phyloP scores from a whole-genome alignment of 177 flowering plant species.

The Telopea speciosissima region DNA sequence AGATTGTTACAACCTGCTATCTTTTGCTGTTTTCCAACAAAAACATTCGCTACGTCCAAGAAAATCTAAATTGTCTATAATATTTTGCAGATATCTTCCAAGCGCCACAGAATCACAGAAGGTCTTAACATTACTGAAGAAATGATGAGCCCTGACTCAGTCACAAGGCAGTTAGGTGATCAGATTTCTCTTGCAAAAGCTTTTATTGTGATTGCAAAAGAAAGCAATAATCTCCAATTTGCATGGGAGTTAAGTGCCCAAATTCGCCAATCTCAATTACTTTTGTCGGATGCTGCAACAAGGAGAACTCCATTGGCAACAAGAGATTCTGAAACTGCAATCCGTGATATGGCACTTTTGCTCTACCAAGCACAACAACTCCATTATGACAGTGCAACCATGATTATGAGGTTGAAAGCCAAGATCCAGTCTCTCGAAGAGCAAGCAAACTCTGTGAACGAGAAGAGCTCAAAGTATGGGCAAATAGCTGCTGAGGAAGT shows the following conservation, averaged over 20 bases:
- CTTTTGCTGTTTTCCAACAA: neutral
- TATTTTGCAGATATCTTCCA: slow-evolving; percentile 43
- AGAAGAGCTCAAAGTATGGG: slow-evolving; percentile 64
- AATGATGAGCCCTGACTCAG: slow-evolving; percentile 67
- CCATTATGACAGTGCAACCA: slow-evolving; percentile 80
- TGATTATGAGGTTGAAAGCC: slow-evolving; percentile 75
- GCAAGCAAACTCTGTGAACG: slow-evolving; percentile 46
- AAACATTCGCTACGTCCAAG: neutral
- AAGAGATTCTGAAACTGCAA: slow-evolving; percentile 59
- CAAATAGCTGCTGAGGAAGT: slow-evolving; percentile 91
- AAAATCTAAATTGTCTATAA: neutral
- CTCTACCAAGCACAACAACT: slow-evolving; percentile 72
- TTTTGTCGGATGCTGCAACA: slow-evolving; percentile 70
- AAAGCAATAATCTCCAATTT: slow-evolving; percentile 78
- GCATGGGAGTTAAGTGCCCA: slow-evolving; percentile 93
- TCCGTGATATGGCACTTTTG: slow-evolving; percentile 72
- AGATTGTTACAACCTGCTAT: neutral
- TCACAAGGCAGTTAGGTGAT: slow-evolving; percentile 51
- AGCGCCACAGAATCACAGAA: slow-evolving; percentile 45
- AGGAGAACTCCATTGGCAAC: slow-evolving; percentile 50
- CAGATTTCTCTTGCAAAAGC: slow-evolving; percentile 85
- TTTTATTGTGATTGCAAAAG: slow-evolving; percentile 80
- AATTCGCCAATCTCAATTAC: slow-evolving; percentile 72
- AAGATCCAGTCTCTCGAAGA: slow-evolving; percentile 74
- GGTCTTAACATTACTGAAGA: slow-evolving; percentile 75